phyloP scores from a whole-genome alignment of 2,329 filamentous ascomycete genomes.

The Arthrobotrys conoides region DNA sequence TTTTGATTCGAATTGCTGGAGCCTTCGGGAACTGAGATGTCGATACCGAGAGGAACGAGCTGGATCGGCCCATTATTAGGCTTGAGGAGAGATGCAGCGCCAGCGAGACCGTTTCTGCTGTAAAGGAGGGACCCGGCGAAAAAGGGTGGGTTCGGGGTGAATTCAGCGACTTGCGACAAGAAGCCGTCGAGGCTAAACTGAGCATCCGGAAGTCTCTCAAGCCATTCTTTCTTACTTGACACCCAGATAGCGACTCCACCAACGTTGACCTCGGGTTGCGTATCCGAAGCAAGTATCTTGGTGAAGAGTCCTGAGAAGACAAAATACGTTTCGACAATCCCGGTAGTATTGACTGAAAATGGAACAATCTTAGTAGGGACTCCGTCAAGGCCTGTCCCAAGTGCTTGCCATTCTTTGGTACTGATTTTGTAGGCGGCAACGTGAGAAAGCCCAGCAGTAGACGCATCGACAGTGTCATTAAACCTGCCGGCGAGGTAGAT shows the following conservation, averaged over 20 bases:
- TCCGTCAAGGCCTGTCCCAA: slow-evolving; percentile 90
- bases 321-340: slow-evolving; percentile 79
- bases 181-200: slow-evolving; percentile 79
- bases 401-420: slow-evolving; percentile 79
- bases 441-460: slow-evolving; percentile 77
- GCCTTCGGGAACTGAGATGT: slow-evolving; percentile 67
- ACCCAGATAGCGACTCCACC: slow-evolving; percentile 93
- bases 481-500: slow-evolving; percentile 91
- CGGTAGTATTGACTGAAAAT: slow-evolving; percentile 83
- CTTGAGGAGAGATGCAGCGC: slow-evolving; percentile 75
- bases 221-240: slow-evolving; percentile 85
- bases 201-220: slow-evolving; percentile 80
- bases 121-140: slow-evolving; percentile 88
- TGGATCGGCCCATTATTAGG: slow-evolving; percentile 65
- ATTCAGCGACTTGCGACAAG: slow-evolving; percentile 78
- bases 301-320: slow-evolving; percentile 85
- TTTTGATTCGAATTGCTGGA: slow-evolving; percentile 63
- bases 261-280: slow-evolving; percentile 74
- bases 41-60: slow-evolving; percentile 72
- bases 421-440: slow-evolving; percentile 81
- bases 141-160: slow-evolving; percentile 76
- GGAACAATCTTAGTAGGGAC: slow-evolving; percentile 81
- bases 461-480: slow-evolving; percentile 77
- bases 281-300: slow-evolving; percentile 77
- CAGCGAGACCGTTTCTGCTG: slow-evolving; percentile 79